Evolutionary conservation across 164 flowering plant genomes (phyloP).

Genomic region (Umbellularia californica): DNA sequence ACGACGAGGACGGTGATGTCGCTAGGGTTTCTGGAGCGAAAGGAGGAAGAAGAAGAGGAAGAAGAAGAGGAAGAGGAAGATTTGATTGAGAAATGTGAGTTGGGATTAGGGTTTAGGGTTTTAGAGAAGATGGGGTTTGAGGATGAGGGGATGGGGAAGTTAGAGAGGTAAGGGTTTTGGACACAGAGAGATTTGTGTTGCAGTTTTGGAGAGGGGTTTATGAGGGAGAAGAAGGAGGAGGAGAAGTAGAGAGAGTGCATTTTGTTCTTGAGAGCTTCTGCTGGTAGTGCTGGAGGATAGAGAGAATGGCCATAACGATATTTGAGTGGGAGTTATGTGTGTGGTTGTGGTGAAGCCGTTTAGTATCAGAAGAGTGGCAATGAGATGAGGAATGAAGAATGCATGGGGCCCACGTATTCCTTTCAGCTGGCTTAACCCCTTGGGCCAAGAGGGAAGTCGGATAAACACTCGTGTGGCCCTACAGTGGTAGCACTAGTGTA

Average conservation of each 20-base stretch:
- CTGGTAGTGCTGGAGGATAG: no score
- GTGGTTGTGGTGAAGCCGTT: no score
- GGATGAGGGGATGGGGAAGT: conserved; percentile 13
- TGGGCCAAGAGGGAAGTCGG: no score
- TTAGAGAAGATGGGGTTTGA: conserved; percentile 18
- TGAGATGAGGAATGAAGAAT: no score
- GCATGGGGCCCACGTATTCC: no score
- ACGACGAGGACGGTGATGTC: conserved; percentile 77
- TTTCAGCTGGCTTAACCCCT: no score
- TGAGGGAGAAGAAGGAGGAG: not conserved
- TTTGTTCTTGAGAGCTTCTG: no score
- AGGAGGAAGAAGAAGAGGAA: conserved; percentile 30
- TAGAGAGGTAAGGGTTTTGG: not conserved
- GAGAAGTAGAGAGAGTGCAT: not conserved
- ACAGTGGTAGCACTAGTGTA: no score
- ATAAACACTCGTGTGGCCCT: no score
- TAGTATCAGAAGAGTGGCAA: no score
- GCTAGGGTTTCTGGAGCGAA: conserved; percentile 55
- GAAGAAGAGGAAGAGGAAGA: conserved; percentile 31
- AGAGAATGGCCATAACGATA: no score
- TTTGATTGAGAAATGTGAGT: conserved; percentile 6
- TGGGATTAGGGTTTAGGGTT: not conserved
- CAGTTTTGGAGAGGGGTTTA: not conserved
- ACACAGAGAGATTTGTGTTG: not conserved
- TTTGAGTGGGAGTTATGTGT: no score